Base-by-base conservation (phyloP, 495 filamentous ascomycete species). In the Hypoxylon subgilvum region DNA sequence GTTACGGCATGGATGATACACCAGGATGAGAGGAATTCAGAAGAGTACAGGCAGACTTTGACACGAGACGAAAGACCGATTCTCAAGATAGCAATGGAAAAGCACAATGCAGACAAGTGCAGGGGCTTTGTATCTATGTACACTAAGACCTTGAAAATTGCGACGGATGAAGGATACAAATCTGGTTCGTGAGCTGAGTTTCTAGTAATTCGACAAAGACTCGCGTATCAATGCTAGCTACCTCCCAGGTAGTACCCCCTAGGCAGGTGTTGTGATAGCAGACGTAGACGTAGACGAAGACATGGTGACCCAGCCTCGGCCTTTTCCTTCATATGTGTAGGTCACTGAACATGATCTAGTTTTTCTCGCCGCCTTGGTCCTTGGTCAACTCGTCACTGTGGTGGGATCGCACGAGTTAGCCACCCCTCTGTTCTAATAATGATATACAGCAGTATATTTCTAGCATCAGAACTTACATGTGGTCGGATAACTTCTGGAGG, bases 401-500 rank as follows among this genome's bases (percentile, higher is more conserved):
- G 47, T 43, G 38, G 52, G 22, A 47, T 13, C 12, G 4, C 17
- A 16, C 43, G 39, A 46, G 64, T 74, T 54, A 72, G 68, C 53
- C 16, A 3, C 4, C 23, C 5, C 34, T 54, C 9, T 18, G n/a
- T 36, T 12, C 12, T 13, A 2, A 17, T 18, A 16, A 4, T 18
- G 8, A 2, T 5, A 14, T 8, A 38, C 4, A 18, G 14, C 1
- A 4, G n/a, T 4, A 38, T 17, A 38, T 38, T 35, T 35, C 6
- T 4, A 13, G 77, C 31, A 25, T 17, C 9, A 28, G 45, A 14
- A 38, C 86, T 67, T 77, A 94, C 89, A 97, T 89, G 79, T 94
- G 87, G 65, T 86, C 80, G 61, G 91, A 86, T 25, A 96, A 82
- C 72, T 92, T 85, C 70, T 94, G 76, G 54, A 96, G 82, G 75